Conservation (phyloP, 805 yeast species). For the Torulaspora gathmanii region DNA sequence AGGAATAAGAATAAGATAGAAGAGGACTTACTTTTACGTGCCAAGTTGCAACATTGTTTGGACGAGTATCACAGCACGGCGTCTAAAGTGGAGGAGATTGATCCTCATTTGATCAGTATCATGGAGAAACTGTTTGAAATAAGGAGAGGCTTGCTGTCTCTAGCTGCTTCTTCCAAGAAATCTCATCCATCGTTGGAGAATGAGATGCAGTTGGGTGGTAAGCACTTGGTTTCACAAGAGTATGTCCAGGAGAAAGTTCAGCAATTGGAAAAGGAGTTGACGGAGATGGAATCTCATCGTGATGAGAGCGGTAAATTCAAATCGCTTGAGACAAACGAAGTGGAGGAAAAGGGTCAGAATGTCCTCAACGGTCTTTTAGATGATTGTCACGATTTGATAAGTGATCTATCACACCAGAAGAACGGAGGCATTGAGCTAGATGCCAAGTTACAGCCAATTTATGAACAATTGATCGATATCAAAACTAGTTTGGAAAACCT, state of each 20-base stretch:
- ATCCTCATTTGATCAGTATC: slow-evolving; percentile 45
- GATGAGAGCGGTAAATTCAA: slow-evolving; percentile 54
- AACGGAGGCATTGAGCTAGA: slow-evolving; percentile 39
- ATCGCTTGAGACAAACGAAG: slow-evolving; percentile 35
- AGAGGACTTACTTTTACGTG: slow-evolving; percentile 56
- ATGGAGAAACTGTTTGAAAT: slow-evolving; percentile 59
- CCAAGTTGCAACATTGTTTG: slow-evolving; percentile 61
- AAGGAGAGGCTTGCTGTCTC: slow-evolving; percentile 55
- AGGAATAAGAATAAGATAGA: slow-evolving; percentile 46
- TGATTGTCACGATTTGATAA: slow-evolving; percentile 71
- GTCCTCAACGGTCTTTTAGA: slow-evolving; percentile 72
- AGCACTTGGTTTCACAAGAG: slow-evolving; percentile 18
- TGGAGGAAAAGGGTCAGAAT: slow-evolving; percentile 39
- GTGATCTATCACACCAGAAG: slow-evolving; percentile 52
- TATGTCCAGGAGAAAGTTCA: slow-evolving; percentile 32
- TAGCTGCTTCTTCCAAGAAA: slow-evolving; percentile 41
- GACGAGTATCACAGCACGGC: slow-evolving; percentile 54
- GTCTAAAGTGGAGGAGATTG: slow-evolving; percentile 49
- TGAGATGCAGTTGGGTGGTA: slow-evolving; percentile 11
- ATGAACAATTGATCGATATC: slow-evolving; percentile 57
- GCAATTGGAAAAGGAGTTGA: slow-evolving; percentile 38
- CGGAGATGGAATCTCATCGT: slow-evolving; percentile 44
- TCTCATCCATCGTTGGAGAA: slow-evolving; percentile 11
- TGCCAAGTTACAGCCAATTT: slow-evolving; percentile 52
- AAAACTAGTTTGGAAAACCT: slow-evolving; percentile 75